Base-by-base conservation (phyloP, 208 protist species). In the Trypanosoma scelopori region DNA sequence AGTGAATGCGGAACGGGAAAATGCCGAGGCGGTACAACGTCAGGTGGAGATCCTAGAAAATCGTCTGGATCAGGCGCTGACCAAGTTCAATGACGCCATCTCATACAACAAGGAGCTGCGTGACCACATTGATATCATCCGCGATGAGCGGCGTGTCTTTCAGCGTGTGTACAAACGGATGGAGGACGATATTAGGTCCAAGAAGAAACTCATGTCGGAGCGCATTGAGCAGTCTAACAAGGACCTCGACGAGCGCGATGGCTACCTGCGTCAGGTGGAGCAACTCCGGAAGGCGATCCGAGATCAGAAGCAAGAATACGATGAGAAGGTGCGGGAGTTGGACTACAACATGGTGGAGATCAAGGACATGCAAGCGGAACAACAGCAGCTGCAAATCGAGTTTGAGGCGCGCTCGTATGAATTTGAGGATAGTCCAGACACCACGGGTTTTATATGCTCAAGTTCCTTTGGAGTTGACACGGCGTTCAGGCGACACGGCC, bases 51-150 rank as follows among this genome's bases (percentile, higher is more conserved):
- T 97, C 35, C 82, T 99, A 46, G 97, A 99, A 66, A 97, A 96
- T 71, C 81, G 96, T 15, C 80, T 99, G 12, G 96, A 98, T 77
- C 93, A 97, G 66, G 90, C 92, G 6, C 84, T 98, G 41, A 83
- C 96, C 25, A 98, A 97, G 81, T 99, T 98, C 76, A 99, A 99
- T 81, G 92, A 98, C 59, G 86, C 91, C 15, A 81, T 98, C 18
- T 87, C 94, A 27, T 82, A 92, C 74, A 99, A 99, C 80, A 97
- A 95, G 73, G 80, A 95, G 67, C 76, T 98, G 20, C 91, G 96
- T 42, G 97, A 98, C 60, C 71, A 95, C 57, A 99, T 99, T 65
- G 94, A 98, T 79, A 94, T 97, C 72, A 94, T 98, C 25, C 81
- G 96, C 20, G 89, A 95, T 45, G 97, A 99, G 76, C 87, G 97